Evolutionary conservation across 2,329 filamentous ascomycete species (phyloP).

Genomic region (Gnomoniopsis sp.): DNA sequence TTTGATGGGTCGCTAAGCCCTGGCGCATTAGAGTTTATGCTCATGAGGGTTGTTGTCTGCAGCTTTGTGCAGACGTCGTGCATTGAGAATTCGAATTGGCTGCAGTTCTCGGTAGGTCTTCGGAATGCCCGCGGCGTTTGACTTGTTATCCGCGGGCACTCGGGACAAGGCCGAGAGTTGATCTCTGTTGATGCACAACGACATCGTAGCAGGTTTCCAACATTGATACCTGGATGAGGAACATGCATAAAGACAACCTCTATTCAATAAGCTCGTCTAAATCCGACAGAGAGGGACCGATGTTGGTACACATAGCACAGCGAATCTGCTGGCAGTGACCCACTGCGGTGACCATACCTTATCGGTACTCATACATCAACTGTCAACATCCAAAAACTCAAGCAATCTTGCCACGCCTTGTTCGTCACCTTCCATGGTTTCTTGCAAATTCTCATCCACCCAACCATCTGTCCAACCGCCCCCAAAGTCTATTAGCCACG

Average conservation of each 20-base stretch:
- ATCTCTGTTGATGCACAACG: no score
- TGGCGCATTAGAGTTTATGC: background rate
- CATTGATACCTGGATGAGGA: no score
- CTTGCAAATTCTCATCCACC: constrained; percentile 34
- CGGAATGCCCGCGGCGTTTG: background rate
- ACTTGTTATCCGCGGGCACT: background rate
- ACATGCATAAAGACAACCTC: no score
- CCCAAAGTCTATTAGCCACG: constrained; percentile 38
- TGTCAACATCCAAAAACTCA: background rate
- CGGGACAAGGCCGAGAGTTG: background rate
- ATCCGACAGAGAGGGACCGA: no score
- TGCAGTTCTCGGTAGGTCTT: background rate
- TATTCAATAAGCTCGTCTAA: no score
- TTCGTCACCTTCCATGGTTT: constrained; percentile 34
- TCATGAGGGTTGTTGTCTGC: background rate
- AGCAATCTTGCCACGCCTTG: constrained; percentile 25
- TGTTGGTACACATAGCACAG: no score
- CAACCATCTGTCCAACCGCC: constrained; percentile 37
- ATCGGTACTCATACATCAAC: background rate
- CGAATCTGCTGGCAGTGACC: no score
- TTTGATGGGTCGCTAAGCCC: constrained; percentile 2
- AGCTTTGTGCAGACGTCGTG: background rate
- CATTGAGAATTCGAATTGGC: no score
- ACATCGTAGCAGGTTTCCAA: no score
- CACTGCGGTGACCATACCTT: no score